Evolutionary conservation across 2,329 filamentous ascomycete genomes (phyloP).

Genomic region (Magnaporthales sp.): DNA sequence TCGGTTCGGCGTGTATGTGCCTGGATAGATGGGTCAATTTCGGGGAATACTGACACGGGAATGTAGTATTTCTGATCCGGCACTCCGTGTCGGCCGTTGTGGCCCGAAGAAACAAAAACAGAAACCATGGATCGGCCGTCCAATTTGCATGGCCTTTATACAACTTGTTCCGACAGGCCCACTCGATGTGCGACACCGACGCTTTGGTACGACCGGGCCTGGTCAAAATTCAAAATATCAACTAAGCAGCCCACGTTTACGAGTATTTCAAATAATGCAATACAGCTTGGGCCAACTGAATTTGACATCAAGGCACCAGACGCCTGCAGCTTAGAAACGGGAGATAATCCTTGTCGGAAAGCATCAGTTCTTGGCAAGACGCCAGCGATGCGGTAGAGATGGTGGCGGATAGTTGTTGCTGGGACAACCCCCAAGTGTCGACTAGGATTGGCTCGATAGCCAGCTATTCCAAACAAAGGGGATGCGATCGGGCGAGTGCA

Average conservation of each 20-base stretch:
- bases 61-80: not conserved
- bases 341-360: not conserved
- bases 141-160: not conserved
- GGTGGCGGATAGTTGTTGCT: not conserved
- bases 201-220: not conserved
- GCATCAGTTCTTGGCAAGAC: not conserved
- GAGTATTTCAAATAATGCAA: too few species aligned
- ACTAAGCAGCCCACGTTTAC: not conserved
- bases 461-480: not conserved
- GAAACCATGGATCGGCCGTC: not conserved
- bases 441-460: not conserved
- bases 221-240: not conserved
- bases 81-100: not conserved
- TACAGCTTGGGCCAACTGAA: not conserved
- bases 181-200: not conserved
- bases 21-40: not conserved
- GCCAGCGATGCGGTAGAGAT: not conserved
- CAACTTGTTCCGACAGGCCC: not conserved
- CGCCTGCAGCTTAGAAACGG: not conserved
- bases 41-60: not conserved
- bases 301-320: not conserved
- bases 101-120: not conserved
- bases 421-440: not conserved
- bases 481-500: not conserved
- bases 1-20: not conserved